Evolutionary conservation across 257 asterid genomes (phyloP), one percentile per base, ranked within the genome.

Genomic region (Ophiorrhiza pumila): DNA sequence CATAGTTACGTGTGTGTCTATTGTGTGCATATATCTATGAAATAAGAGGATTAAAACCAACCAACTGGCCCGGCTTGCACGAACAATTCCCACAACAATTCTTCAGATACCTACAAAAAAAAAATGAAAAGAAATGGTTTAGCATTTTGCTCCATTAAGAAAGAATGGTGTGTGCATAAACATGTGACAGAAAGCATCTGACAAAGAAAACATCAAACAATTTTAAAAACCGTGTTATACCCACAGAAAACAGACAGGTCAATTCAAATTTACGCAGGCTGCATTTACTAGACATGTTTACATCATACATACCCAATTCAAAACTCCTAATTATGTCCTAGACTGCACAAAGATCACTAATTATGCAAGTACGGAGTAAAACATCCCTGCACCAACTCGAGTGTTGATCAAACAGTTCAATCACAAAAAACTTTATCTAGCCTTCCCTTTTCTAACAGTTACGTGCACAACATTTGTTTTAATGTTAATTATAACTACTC

Each of bases 51-150:
- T 68, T 56, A 60, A 47, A 74, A 79, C 88, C 10, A 83, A 93
- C 98, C 97, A 70, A 93, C 97, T 35, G 98, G 96, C 49, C 98
- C 97, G 27, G 97, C 98, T 85, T 91, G 98, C 78, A 93, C 97
- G 79, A 93, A 89, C 74, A 93, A 75, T 83, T 91, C 98, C 96
- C 98, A 93, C 11, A 93, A 78, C 70, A 91, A 80, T 86, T 91
- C 98, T 80, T 93, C 98, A 67, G 96, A 69, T 25, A 89, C 90
- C 98, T 93, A 87, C 69, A 74, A 70, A 58, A 78, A 35, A 49
- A 23, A 60, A 63, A 49, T 50, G 60, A 73, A 39, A 62, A 71
- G 29, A 23, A 34, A 31, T 13, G 18, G 12, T 2, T 34, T 11
- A 56, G 23, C 32, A 58, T 35, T n/a, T 7, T 31, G 39, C 18